phyloP scores from a whole-genome alignment of 768 basidiomycete species.

The Tricholoma bakamatsutake region DNA sequence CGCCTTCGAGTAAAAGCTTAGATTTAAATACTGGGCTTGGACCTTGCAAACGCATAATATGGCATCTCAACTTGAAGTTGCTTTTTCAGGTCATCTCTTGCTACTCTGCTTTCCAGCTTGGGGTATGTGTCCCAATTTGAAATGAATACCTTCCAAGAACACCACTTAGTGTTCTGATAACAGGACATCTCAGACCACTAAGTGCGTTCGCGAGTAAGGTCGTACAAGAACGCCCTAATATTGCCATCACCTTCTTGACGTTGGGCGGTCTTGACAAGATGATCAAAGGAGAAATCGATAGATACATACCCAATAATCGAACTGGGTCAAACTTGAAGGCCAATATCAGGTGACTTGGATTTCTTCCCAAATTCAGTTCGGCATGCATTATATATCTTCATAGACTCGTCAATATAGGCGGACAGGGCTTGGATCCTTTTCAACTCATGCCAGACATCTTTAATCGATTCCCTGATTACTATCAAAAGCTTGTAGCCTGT shows the following conservation, averaged over 20 bases:
- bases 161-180: neutral
- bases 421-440: neutral
- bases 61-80: too few relatives aligned
- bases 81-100: too few relatives aligned
- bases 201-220: constrained; percentile 8
- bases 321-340: too few relatives aligned
- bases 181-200: constrained; percentile 13
- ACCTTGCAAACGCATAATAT: too few relatives aligned
- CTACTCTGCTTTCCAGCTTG: too few relatives aligned
- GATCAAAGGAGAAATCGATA: constrained; percentile 3
- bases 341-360: neutral
- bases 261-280: neutral
- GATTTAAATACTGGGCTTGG: too few relatives aligned
- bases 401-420: neutral
- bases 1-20: too few relatives aligned
- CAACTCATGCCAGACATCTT: neutral
- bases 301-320: constrained; percentile 1
- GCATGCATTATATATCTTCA: neutral
- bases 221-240: constrained; percentile 5
- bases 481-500: neutral
- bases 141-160: too few relatives aligned
- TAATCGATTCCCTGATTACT: neutral
- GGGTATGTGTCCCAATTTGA: too few relatives aligned
- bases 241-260: constrained; percentile 8
- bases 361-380: neutral